Percentiles rank a stretch among this genome's conserved stretches.
Evolutionary conservation across 441 rosid species (phyloP).

Genomic region (Hypseocharis bilobata): DNA sequence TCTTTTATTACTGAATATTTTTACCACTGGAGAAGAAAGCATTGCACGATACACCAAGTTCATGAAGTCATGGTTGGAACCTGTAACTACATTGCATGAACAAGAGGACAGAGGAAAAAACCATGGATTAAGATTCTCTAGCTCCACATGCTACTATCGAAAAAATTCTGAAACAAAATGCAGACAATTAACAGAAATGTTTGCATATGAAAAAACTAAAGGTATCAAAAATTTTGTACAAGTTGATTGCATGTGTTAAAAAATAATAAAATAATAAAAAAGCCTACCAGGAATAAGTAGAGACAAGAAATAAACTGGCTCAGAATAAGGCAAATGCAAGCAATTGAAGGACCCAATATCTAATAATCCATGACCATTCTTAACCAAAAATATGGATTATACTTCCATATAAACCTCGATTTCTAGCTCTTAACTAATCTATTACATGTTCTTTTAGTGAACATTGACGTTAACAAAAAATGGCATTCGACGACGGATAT

Average conservation of each 20-base stretch:
- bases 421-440: too few species aligned
- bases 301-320: not conserved
- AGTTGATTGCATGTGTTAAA: too few species aligned
- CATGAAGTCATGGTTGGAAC: constrained; percentile 71
- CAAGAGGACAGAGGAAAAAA: constrained; percentile 66
- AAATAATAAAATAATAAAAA: not conserved
- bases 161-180: not conserved
- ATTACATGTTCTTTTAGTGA: too few species aligned
- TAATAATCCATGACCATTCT: not conserved
- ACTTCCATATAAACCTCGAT: not conserved
- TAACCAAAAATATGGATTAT: not conserved
- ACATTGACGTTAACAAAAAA: too few species aligned
- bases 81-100: constrained; percentile 50
- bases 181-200: constrained; percentile 6
- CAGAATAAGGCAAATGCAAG: not conserved
- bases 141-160: constrained; percentile 39
- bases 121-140: constrained; percentile 69
- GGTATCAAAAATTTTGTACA: not conserved
- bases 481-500: too few species aligned
- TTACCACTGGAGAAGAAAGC: constrained; percentile 91
- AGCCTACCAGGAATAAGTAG: not conserved
- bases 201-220: not conserved
- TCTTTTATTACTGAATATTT: too few species aligned
- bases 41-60: constrained; percentile 56
- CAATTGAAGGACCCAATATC: not conserved